These are phyloP conservation scores for Mycena citricolor DNA, from an alignment of 1,284 basidiomycete genomes.

Conservation along the genomic window DNA sequence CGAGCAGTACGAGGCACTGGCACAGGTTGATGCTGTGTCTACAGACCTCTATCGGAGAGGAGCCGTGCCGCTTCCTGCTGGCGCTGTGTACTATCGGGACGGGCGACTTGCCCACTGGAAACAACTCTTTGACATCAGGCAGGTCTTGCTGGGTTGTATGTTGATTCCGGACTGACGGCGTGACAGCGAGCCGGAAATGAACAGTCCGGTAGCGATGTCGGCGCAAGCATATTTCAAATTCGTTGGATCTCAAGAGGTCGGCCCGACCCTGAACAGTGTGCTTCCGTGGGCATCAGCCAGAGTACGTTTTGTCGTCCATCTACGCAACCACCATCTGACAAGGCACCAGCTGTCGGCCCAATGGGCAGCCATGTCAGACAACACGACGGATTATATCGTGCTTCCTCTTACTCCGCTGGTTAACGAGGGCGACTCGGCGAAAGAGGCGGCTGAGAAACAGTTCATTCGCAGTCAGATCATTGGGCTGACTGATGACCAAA, in stretches of 20 bases:
- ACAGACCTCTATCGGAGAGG: slow-evolving; percentile 49
- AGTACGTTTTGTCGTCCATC: no score
- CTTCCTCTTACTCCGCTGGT: slow-evolving; percentile 17
- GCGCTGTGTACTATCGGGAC: slow-evolving; percentile 43
- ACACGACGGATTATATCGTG: slow-evolving; percentile 34
- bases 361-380: slow-evolving; percentile 40
- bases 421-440: slow-evolving; percentile 15
- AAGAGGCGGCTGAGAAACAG: slow-evolving; percentile 33
- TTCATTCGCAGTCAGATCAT: slow-evolving; percentile 41
- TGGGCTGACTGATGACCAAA: slow-evolving; percentile 31
- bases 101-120: no score
- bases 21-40: slow-evolving; percentile 40
- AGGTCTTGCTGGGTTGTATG: no score
- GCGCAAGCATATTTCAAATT: no score
- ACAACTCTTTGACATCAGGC: no score
- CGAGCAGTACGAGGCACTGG: slow-evolving; percentile 33
- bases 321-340: no score
- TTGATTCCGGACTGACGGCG: no score
- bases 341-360: slow-evolving; percentile 33
- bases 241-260: no score
- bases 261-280: no score
- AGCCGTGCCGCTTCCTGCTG: slow-evolving; percentile 46
- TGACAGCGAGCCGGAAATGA: no score
- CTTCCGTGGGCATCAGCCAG: no score
- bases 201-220: no score